Evolutionary conservation across 495 filamentous ascomycete genomes (phyloP).

Genomic region (Ramalina intermedia): DNA sequence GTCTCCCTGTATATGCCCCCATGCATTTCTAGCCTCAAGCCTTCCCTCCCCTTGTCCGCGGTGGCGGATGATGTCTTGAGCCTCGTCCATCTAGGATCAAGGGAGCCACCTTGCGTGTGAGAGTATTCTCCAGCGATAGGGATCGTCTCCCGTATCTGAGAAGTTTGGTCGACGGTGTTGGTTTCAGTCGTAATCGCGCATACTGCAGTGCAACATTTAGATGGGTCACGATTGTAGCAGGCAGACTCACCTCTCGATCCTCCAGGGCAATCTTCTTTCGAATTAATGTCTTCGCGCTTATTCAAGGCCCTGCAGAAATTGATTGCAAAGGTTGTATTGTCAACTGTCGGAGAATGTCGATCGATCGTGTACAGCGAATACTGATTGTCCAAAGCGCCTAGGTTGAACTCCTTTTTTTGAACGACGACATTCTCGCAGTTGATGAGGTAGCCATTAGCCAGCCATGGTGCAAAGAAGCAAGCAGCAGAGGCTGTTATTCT

Average conservation of each 20-base stretch:
- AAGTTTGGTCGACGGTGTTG: constrained; percentile 26
- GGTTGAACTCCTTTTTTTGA: constrained; percentile 46
- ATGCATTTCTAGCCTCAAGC: constrained; percentile 52
- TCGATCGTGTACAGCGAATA: constrained; percentile 51
- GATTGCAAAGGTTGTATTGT: constrained; percentile 77
- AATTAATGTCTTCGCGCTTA: constrained; percentile 30
- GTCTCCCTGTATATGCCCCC: constrained; percentile 44
- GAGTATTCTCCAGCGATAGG: constrained; percentile 61
- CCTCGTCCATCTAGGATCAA: constrained; percentile 48
- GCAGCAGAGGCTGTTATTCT: background rate
- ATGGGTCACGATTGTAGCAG: constrained; percentile 17
- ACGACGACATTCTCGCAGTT: constrained; percentile 49
- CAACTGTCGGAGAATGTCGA: constrained; percentile 25
- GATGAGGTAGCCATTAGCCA: constrained; percentile 33
- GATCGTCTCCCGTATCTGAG: constrained; percentile 34
- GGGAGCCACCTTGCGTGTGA: constrained; percentile 32
- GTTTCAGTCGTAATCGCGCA: constrained; percentile 56
- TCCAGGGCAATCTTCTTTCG: constrained; percentile 42
- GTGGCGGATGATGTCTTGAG: constrained; percentile 43
- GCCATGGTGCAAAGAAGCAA: constrained; percentile 21
- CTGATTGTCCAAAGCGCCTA: constrained; percentile 54
- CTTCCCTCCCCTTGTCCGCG: constrained; percentile 47
- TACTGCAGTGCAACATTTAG: constrained; percentile 32
- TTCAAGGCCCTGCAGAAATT: constrained; percentile 62
- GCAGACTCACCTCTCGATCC: constrained; percentile 43